Conservation (phyloP, 176 grass and related monocot genomes). For the Aegilops speltoides region DNA sequence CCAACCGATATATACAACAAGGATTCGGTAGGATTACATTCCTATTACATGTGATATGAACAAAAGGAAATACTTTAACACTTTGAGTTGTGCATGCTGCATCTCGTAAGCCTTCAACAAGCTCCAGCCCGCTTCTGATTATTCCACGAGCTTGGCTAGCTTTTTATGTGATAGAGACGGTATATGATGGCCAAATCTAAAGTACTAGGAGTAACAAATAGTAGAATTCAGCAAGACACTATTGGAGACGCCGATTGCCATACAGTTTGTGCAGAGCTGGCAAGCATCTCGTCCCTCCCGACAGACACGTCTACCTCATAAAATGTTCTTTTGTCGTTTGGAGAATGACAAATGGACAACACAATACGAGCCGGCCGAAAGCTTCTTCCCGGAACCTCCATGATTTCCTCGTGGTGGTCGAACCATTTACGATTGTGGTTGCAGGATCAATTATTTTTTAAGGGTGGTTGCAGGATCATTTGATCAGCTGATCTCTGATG, state of each 20-base stretch:
- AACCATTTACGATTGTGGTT: neutral
- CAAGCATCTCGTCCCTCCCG: conserved; percentile 15
- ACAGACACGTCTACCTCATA: neutral
- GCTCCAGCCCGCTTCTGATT: neutral
- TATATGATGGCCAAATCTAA: neutral
- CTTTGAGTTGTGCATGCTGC: too few relatives aligned
- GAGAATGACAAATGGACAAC: neutral
- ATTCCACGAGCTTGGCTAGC: neutral
- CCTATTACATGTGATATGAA: too few relatives aligned
- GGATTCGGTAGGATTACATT: too few relatives aligned
- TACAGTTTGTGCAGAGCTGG: conserved; percentile 25
- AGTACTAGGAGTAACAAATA: neutral
- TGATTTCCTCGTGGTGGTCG: neutral
- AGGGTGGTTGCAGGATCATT: too few relatives aligned
- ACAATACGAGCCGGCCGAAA: neutral
- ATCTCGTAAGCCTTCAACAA: neutral
- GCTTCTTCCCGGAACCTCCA: neutral
- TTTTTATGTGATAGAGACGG: neutral
- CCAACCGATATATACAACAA: too few relatives aligned
- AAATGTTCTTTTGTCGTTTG: neutral
- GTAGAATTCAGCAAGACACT: neutral
- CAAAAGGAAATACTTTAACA: too few relatives aligned
- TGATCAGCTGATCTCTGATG: too few relatives aligned
- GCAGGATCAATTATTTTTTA: neutral
- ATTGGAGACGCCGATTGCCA: neutral